phyloP scores from a whole-genome alignment of 2,329 filamentous ascomycete genomes.

The Helotiales sp. region DNA sequence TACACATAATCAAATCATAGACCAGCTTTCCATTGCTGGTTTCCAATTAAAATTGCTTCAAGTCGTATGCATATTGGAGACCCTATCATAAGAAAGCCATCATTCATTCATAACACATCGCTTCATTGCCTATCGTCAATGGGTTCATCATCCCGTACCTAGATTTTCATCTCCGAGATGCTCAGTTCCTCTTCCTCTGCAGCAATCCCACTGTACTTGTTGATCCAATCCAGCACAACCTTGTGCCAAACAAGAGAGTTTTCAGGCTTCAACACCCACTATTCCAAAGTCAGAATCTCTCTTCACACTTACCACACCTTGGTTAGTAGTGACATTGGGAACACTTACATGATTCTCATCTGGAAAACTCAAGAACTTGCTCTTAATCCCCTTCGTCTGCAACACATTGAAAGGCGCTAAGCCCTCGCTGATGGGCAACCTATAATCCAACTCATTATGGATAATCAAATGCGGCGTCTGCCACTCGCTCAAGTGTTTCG shows the following conservation, averaged over 20 bases:
- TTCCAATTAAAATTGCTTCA: no score
- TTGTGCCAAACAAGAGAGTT: conserved; percentile 90
- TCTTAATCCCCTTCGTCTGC: conserved; percentile 60
- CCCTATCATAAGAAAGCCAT: no score
- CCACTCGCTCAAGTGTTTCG: conserved; percentile 49
- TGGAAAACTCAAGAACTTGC: conserved; percentile 64
- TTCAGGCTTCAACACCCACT: conserved; percentile 88
- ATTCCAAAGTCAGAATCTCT: not conserved
- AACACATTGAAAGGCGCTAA: conserved; percentile 64
- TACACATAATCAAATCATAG: no score
- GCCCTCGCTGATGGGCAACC: conserved; percentile 80
- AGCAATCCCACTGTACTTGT: conserved; percentile 57
- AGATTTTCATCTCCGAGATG: conserved; percentile 11
- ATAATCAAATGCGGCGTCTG: conserved; percentile 85
- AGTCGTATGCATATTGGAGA: no score
- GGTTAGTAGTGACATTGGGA: not conserved
- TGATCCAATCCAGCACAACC: conserved; percentile 79
- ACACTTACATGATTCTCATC: conserved; percentile 62
- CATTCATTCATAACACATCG: no score
- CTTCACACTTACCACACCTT: not conserved
- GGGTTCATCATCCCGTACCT: not conserved
- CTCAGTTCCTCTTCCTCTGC: conserved; percentile 25
- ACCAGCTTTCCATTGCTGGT: no score
- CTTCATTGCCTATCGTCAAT: no score
- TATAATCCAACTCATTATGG: conserved; percentile 88